A percentile compares a stretch with the other conserved stretches of the same genome.
phyloP scores from a whole-genome alignment of 345 rosid genomes.

The Citrus unshiu region DNA sequence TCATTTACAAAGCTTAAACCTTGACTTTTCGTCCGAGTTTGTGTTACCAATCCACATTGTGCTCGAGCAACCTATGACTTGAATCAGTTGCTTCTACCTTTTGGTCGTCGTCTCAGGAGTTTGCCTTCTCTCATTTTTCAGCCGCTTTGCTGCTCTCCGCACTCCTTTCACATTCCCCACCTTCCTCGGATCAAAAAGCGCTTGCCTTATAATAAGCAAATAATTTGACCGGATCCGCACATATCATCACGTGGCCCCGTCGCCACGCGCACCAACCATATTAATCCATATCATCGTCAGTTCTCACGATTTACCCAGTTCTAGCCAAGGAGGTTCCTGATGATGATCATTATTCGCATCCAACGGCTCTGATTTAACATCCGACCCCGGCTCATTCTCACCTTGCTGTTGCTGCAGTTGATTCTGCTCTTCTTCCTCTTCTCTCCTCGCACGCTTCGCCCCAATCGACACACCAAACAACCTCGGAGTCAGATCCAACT shows the following conservation, averaged over 20 bases:
- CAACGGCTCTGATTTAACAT: conserved; percentile 60
- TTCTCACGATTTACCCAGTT: conserved; percentile 46
- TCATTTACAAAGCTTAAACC: background rate
- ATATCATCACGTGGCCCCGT: background rate
- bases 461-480: conserved; percentile 89
- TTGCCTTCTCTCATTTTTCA: background rate
- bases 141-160: background rate
- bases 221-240: background rate
- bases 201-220: background rate
- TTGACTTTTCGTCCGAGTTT: too few species aligned
- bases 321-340: conserved; percentile 53
- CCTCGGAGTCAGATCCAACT: conserved; percentile 46
- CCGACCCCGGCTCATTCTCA: conserved; percentile 25
- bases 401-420: conserved; percentile 13
- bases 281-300: background rate
- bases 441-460: conserved; percentile 57
- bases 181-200: background rate
- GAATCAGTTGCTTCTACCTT: background rate
- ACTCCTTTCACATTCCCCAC: background rate
- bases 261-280: too few species aligned
- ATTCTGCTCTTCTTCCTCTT: conserved; percentile 33
- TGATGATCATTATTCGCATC: conserved; percentile 40
- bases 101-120: background rate
- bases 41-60: too few species aligned
- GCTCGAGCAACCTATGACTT: background rate